Conservation (phyloP, 2,329 filamentous ascomycete species). For the Talaromyces piceae region DNA sequence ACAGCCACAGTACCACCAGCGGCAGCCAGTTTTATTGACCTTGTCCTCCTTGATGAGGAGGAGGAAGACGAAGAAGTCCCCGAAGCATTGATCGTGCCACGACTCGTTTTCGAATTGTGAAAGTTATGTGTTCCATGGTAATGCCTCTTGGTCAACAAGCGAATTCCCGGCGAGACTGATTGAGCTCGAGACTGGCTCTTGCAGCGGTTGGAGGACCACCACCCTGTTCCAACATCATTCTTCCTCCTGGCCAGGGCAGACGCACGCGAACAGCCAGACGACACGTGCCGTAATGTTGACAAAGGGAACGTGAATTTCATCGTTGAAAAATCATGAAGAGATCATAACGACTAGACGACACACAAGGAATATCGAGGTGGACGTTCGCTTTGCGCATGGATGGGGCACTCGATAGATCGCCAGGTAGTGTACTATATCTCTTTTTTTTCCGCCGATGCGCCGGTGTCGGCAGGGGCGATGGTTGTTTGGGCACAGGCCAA, state of each 20-base stretch:
- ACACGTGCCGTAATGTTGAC: neutral
- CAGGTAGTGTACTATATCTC: too few relatives aligned
- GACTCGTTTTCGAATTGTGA: neutral
- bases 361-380: neutral
- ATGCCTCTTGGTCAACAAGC: neutral
- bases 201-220: conserved; percentile 4
- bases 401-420: neutral
- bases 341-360: neutral
- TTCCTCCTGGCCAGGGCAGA: neutral
- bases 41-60: conserved; percentile 14
- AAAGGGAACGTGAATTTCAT: conserved; percentile 9
- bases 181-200: neutral
- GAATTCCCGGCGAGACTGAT: neutral
- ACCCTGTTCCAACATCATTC: conserved; percentile 1
- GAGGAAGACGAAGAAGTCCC: neutral
- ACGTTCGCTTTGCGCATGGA: neutral
- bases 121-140: conserved; percentile 1
- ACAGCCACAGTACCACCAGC: conserved; percentile 32
- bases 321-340: neutral
- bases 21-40: conserved; percentile 23
- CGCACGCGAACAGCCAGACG: neutral
- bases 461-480: neutral
- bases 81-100: neutral
- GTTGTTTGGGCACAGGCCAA: too few relatives aligned
- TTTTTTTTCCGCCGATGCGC: neutral